Conservation (phyloP, 345 rosid genomes). For the Eucalyptus pauciflora region DNA sequence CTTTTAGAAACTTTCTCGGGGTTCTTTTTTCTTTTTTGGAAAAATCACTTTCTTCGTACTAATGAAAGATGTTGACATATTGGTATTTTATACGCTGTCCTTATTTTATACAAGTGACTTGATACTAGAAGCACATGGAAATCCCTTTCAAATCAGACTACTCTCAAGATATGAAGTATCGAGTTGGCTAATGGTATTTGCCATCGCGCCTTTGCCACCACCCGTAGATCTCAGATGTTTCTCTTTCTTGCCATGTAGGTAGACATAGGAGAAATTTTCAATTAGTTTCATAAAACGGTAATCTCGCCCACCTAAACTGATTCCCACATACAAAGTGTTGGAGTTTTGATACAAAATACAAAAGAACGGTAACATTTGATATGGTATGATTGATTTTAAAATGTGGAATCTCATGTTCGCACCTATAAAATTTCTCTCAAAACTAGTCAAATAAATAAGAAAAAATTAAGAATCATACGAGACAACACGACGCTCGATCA, state of each 20-base stretch:
- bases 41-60: not conserved
- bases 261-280: not conserved
- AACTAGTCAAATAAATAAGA: not conserved
- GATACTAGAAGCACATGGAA: not conserved
- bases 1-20: not conserved
- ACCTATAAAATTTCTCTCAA: not conserved
- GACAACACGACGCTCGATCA: not conserved
- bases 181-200: not conserved
- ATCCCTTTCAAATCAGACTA: not conserved
- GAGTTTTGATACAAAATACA: not conserved
- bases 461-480: not conserved
- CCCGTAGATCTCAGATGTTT: accelerated
- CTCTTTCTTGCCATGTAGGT: not conserved
- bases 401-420: not conserved
- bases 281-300: not conserved
- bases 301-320: not conserved
- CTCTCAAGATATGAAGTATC: not conserved
- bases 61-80: not conserved
- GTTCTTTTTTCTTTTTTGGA: not conserved
- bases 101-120: not conserved
- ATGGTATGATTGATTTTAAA: not conserved
- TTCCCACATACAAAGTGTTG: not conserved
- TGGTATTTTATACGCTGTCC: not conserved
- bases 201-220: not conserved
- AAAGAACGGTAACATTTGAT: not conserved